Percentiles rank a stretch among this genome's conserved stretches.
These are phyloP conservation scores for Tulasnella sp. DNA, from an alignment of 768 basidiomycete genomes.

Conservation along the genomic window DNA sequence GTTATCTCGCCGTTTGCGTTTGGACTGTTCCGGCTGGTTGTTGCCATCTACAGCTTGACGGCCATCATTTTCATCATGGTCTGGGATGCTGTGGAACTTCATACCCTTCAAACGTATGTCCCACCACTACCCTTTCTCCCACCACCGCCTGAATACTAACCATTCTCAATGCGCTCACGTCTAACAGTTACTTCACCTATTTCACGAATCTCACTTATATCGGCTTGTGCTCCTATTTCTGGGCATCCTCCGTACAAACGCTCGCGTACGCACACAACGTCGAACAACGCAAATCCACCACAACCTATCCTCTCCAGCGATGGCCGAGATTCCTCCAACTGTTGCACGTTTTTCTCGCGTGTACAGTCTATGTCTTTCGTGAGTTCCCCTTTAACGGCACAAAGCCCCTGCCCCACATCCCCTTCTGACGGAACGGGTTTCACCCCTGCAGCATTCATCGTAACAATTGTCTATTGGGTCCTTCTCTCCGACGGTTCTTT, in stretches of 20 bases:
- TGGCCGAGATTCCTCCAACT: conserved; percentile 47
- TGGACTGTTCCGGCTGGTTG: conserved; percentile 33
- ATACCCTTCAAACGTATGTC: conserved; percentile 29
- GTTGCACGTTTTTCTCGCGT: conserved; percentile 41
- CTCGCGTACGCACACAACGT: conserved; percentile 30
- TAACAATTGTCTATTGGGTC: conserved; percentile 52
- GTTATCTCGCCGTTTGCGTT: conserved; percentile 36
- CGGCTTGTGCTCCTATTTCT: conserved; percentile 51
- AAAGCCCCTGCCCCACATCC: background rate
- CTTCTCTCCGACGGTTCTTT: conserved; percentile 40
- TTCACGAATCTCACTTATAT: conserved; percentile 53
- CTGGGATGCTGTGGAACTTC: conserved; percentile 26
- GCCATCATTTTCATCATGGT: conserved; percentile 32
- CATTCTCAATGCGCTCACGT: background rate
- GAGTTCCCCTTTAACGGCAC: conserved; percentile 23
- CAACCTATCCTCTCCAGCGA: conserved; percentile 41
- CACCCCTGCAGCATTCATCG: conserved; percentile 40
- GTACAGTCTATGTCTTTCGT: conserved; percentile 47
- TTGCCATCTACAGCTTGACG: conserved; percentile 41
- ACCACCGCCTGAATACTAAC: background rate
- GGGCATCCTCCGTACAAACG: conserved; percentile 44
- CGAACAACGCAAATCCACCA: conserved; percentile 21
- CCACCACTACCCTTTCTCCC: background rate
- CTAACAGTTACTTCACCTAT: conserved; percentile 44
- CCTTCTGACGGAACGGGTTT: background rate